A percentile compares a stretch with the other conserved stretches of the same genome.
These are phyloP conservation scores for Domatiomyces globalis DNA, from an alignment of 2,329 filamentous ascomycete genomes.

Conservation along the genomic window DNA sequence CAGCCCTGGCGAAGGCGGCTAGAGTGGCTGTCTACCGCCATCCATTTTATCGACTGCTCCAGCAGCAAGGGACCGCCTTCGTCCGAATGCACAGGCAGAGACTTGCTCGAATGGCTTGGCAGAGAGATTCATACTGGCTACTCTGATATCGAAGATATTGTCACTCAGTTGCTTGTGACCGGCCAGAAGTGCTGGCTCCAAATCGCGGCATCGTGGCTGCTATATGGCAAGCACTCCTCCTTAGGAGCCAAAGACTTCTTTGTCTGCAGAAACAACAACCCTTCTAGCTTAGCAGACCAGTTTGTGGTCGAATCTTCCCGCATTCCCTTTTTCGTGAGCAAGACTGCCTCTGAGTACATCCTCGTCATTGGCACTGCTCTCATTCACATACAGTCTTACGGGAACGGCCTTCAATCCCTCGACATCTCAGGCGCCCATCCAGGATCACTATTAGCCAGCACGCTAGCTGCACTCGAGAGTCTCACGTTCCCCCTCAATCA, in stretches of 20 bases:
- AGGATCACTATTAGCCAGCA: constrained; percentile 19
- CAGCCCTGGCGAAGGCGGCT: constrained; percentile 72
- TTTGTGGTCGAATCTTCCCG: constrained; percentile 47
- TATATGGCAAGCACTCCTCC: constrained; percentile 70
- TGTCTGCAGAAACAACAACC: constrained; percentile 38
- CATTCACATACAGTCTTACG: constrained; percentile 53
- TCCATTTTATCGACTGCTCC: constrained; percentile 47
- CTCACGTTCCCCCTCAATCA: constrained; percentile 61
- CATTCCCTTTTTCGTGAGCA: constrained; percentile 65
- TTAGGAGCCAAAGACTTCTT: constrained; percentile 81
- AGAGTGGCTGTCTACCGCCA: constrained; percentile 64
- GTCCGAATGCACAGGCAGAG: constrained; percentile 38
- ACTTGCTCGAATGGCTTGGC: constrained; percentile 63
- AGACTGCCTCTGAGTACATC: constrained; percentile 63
- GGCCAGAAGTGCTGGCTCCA: constrained; percentile 87
- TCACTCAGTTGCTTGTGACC: constrained; percentile 55
- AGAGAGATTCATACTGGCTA: constrained; percentile 75
- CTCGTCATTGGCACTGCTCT: constrained; percentile 82
- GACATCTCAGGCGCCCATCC: constrained; percentile 11
- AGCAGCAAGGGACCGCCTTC: constrained; percentile 17
- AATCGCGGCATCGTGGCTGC: constrained; percentile 76
- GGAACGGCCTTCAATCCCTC: constrained; percentile 20
- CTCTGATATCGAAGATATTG: constrained; percentile 65
- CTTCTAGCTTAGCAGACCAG: constrained; percentile 25
- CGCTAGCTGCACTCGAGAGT: constrained; percentile 20